Evolutionary conservation across 2,329 filamentous ascomycete species (phyloP).

Genomic region (Pyrenochaeta sp.): DNA sequence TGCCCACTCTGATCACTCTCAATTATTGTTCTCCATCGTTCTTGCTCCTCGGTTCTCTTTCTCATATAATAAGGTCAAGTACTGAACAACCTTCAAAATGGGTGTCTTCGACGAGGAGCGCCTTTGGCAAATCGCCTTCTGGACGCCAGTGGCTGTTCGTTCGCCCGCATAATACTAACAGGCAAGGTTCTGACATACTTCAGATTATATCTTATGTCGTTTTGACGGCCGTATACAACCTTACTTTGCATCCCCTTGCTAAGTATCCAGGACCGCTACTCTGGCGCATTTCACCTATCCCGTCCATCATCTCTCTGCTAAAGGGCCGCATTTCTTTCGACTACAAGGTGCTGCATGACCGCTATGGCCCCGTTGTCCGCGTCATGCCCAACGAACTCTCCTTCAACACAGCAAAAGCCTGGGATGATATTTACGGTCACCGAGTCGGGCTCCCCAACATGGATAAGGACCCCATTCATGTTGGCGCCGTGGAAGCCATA

Average conservation of each 20-base stretch:
- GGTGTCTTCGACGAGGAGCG: constrained; percentile 37
- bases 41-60: background rate
- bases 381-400: constrained; percentile 46
- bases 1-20: background rate
- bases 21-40: constrained; percentile 1
- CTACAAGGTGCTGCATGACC: constrained; percentile 41
- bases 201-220: constrained; percentile 35
- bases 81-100: constrained; percentile 19
- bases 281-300: constrained; percentile 40
- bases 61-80: background rate
- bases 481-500: constrained; percentile 46
- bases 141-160: constrained; percentile 35
- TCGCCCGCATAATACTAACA: background rate
- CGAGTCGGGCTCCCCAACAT: constrained; percentile 43
- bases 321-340: constrained; percentile 41
- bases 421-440: constrained; percentile 47
- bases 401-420: constrained; percentile 44
- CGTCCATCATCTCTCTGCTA: constrained; percentile 36
- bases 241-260: constrained; percentile 42
- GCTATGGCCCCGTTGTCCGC: constrained; percentile 47
- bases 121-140: constrained; percentile 31
- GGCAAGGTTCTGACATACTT: constrained; percentile 8
- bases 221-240: constrained; percentile 32
- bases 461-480: constrained; percentile 47
- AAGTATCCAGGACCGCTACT: constrained; percentile 41